These are phyloP conservation scores for Clohesyomyces aquaticus DNA, from an alignment of 495 filamentous ascomycete genomes.

Conservation along the genomic window DNA sequence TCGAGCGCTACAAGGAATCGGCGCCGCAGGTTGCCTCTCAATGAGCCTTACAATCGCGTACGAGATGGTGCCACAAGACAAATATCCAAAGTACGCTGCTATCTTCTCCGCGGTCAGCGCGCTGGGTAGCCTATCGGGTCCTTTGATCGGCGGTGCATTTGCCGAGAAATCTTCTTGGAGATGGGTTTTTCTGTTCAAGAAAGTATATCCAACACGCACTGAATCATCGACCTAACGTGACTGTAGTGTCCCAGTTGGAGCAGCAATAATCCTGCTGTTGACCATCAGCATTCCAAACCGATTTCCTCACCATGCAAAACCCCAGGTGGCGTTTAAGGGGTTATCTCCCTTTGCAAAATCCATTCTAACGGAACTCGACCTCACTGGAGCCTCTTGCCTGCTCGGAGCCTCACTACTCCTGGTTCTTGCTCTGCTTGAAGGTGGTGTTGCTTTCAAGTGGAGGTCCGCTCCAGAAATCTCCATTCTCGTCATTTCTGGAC, in stretches of 20 bases:
- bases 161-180: background rate
- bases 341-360: too few species aligned
- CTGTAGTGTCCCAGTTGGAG: background rate
- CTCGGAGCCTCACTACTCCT: background rate
- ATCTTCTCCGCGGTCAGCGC: background rate
- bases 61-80: constrained; percentile 1
- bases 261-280: background rate
- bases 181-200: constrained; percentile 12
- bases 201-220: background rate
- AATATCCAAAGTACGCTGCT: background rate
- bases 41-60: background rate
- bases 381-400: background rate
- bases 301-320: constrained; percentile 8
- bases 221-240: background rate
- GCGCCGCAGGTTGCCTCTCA: background rate
- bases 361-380: too few species aligned
- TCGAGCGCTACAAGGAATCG: background rate
- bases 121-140: background rate
- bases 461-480: background rate
- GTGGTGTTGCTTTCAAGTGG: background rate
- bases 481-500: background rate
- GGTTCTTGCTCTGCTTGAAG: background rate
- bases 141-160: background rate
- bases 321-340: too few species aligned
- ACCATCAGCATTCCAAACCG: background rate